A percentile compares a stretch with the other conserved stretches of the same genome.
Conservation (phyloP, 2,329 filamentous ascomycete species). For the Aspergillus carbonarius region DNA sequence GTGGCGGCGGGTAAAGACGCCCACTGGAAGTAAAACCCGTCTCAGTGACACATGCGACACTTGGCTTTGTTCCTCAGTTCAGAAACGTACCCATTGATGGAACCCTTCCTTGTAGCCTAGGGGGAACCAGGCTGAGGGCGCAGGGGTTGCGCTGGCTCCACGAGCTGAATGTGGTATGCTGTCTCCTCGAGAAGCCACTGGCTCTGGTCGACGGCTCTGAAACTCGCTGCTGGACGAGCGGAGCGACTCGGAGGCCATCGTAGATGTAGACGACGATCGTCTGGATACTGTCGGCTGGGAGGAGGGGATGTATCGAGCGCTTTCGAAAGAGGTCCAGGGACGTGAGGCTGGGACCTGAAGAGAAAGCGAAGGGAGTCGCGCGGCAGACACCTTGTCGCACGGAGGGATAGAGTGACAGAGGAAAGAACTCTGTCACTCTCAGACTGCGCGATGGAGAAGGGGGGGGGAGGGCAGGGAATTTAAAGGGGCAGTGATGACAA, state of each 20-base stretch:
- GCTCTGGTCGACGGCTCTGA: conserved; percentile 22
- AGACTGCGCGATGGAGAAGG: not conserved
- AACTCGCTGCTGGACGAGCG: conserved; percentile 32
- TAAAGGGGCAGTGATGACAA: not conserved
- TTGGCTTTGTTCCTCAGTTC: conserved; percentile 2
- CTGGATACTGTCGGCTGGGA: conserved; percentile 14
- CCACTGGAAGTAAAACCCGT: conserved; percentile 61
- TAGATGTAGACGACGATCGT: conserved; percentile 28
- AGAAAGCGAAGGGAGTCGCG: conserved; percentile 21
- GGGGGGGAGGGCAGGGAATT: not conserved
- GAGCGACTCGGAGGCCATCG: conserved; percentile 40
- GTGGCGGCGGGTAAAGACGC: conserved; percentile 74
- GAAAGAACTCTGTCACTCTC: conserved; percentile 26
- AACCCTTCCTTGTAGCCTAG: conserved; percentile 89
- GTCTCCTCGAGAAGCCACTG: conserved; percentile 19
- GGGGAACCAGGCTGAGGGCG: conserved; percentile 64
- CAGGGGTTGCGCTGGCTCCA: conserved; percentile 30
- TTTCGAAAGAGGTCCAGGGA: conserved; percentile 25
- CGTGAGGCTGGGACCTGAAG: conserved; percentile 22
- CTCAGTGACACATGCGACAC: conserved; percentile 19
- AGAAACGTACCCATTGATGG: conserved; percentile 74
- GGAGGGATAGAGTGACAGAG: conserved; percentile 22
- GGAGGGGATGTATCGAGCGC: conserved; percentile 12
- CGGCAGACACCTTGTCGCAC: conserved; percentile 30
- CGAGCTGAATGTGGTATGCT: conserved; percentile 33